These are phyloP conservation scores for Pilaira anomala DNA, from an alignment of 192 early-diverging fungal species.

Conservation along the genomic window DNA sequence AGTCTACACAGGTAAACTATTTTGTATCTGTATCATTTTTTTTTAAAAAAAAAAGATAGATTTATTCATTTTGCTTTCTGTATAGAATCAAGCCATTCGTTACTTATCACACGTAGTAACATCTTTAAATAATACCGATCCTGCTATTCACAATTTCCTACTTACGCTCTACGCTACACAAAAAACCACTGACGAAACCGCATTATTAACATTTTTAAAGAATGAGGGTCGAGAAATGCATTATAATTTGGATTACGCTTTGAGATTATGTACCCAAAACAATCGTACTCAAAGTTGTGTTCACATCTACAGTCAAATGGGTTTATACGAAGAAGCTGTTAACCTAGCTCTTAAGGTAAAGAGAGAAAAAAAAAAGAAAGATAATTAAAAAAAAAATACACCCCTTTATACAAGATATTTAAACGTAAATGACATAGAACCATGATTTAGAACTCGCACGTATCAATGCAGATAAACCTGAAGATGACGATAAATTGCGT, in stretches of 20 bases:
- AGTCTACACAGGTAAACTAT: slow-evolving; percentile 30
- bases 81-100: slow-evolving; percentile 80
- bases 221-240: slow-evolving; percentile 73
- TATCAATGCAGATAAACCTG: slow-evolving; percentile 91
- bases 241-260: slow-evolving; percentile 89
- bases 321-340: slow-evolving; percentile 90
- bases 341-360: slow-evolving; percentile 77
- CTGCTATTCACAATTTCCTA: slow-evolving; percentile 92
- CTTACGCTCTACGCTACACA: slow-evolving; percentile 73
- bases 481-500: slow-evolving; percentile 76
- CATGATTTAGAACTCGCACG: slow-evolving; percentile 85
- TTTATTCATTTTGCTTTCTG: slow-evolving; percentile 10
- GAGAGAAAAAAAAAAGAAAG: background rate
- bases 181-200: slow-evolving; percentile 62
- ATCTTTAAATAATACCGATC: slow-evolving; percentile 75
- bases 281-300: slow-evolving; percentile 84
- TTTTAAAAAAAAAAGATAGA: background rate
- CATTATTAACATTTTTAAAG: slow-evolving; percentile 74
- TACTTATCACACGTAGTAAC: slow-evolving; percentile 85
- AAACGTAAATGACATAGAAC: slow-evolving; percentile 38
- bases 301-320: slow-evolving; percentile 83
- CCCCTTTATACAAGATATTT: no score
- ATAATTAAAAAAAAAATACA: background rate
- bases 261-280: slow-evolving; percentile 84
- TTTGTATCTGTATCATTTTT: background rate